Percentiles rank a stretch among this genome's conserved stretches.
Evolutionary conservation across 805 yeast species (phyloP).

Genomic region (Kluyveromyces starmeri): DNA sequence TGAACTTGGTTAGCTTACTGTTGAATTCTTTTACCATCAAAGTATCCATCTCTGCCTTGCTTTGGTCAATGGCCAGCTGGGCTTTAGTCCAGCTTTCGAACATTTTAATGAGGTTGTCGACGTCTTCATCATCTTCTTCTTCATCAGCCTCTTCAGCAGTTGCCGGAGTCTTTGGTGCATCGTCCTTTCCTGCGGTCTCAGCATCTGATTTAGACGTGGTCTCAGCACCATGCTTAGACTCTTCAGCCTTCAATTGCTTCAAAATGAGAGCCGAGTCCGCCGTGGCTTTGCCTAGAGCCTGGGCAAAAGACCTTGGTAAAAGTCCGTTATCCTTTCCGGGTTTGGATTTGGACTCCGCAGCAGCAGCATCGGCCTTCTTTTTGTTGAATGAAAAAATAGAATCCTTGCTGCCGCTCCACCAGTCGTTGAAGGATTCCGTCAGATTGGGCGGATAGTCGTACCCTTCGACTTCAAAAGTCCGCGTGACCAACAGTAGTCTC

Average conservation of each 20-base stretch:
- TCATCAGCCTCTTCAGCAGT: constrained; percentile 30
- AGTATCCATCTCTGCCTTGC: constrained; percentile 62
- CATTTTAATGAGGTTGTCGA: constrained; percentile 36
- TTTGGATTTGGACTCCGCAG: constrained; percentile 2
- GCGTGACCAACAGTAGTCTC: constrained; percentile 40
- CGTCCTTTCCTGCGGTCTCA: constrained; percentile 17
- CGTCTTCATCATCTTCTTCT: constrained; percentile 39
- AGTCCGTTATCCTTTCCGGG: constrained; percentile 10
- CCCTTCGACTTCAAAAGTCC: constrained; percentile 62
- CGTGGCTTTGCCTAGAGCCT: constrained; percentile 55
- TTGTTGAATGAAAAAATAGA: constrained; percentile 15
- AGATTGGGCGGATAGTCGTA: constrained; percentile 81
- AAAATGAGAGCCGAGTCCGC: constrained; percentile 41
- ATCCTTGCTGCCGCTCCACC: constrained; percentile 31
- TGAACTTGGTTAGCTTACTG: constrained; percentile 40
- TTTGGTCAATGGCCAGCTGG: constrained; percentile 55
- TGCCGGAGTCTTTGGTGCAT: constrained; percentile 7
- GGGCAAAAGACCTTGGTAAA: constrained; percentile 65
- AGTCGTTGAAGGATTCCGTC: constrained; percentile 54
- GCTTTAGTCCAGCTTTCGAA: constrained; percentile 43
- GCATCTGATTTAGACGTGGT: constrained; percentile 22
- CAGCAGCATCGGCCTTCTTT: constrained; percentile 7
- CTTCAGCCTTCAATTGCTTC: constrained; percentile 18
- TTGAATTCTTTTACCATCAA: constrained; percentile 53
- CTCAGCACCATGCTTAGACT: constrained; percentile 6